A percentile compares a stretch with the other conserved stretches of the same genome.
These are phyloP conservation scores for Nakazawaea wyomingensis DNA, from an alignment of 805 yeast species.

Conservation along the genomic window DNA sequence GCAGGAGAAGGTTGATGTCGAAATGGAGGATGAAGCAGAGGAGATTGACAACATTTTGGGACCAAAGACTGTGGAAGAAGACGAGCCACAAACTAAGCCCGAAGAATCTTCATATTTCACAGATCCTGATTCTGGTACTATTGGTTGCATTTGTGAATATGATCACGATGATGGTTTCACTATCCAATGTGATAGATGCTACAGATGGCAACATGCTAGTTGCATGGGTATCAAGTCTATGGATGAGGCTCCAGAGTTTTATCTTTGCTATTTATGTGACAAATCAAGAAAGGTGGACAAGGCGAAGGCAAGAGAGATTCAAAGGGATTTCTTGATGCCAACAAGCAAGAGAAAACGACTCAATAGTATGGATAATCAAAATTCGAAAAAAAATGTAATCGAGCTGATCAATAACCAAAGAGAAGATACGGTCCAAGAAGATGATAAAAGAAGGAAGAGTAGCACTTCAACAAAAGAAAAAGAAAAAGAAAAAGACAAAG, in stretches of 20 bases:
- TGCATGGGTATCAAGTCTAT: conserved; percentile 75
- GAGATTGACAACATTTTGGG: background rate
- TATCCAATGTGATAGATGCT: conserved; percentile 89
- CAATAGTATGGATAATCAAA: conserved; percentile 10
- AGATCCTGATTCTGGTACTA: conserved; percentile 77
- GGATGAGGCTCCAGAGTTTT: conserved; percentile 77
- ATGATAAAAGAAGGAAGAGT: conserved; percentile 20
- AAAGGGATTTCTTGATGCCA: conserved; percentile 30
- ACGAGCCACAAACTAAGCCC: conserved; percentile 23
- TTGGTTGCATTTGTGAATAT: conserved; percentile 84
- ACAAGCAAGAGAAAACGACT: conserved; percentile 23
- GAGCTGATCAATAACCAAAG: background rate
- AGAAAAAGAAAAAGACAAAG: no score
- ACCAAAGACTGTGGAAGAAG: background rate
- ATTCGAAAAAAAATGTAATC: conserved; percentile 8
- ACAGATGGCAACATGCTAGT: conserved; percentile 92
- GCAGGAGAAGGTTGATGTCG: background rate
- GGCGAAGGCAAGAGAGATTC: conserved; percentile 26
- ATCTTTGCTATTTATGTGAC: conserved; percentile 75
- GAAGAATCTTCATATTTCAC: conserved; percentile 48
- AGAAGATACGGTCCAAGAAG: background rate
- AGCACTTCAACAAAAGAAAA: conserved; percentile 12
- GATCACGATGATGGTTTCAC: conserved; percentile 92
- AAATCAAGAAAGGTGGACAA: conserved; percentile 37
- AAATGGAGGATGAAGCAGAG: background rate